A percentile compares a stretch with the other conserved stretches of the same genome.
Evolutionary conservation across 2,329 filamentous ascomycete species (phyloP).

Genomic region (Blastomyces emzantsi): DNA sequence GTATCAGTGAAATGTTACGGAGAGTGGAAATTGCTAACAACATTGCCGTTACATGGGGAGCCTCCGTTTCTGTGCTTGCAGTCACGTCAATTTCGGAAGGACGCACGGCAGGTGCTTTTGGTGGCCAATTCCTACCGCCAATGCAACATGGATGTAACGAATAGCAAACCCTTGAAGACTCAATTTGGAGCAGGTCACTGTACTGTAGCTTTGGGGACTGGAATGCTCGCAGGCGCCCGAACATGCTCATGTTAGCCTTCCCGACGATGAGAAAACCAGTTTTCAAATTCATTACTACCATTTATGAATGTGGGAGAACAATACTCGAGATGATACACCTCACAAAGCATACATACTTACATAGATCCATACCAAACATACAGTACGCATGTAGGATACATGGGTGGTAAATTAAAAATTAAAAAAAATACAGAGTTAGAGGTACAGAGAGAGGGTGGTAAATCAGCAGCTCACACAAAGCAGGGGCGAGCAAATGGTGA

Average conservation of each 20-base stretch:
- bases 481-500: neutral
- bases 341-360: neutral
- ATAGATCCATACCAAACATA: constrained; percentile 3
- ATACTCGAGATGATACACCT: neutral
- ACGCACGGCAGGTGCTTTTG: neutral
- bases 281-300: neutral
- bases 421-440: neutral
- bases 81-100: too few species aligned
- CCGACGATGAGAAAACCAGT: neutral
- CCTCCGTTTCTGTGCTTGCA: neutral
- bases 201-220: neutral
- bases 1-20: neutral
- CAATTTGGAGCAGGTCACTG: neutral
- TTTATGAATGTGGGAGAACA: neutral
- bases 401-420: neutral
- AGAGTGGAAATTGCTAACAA: neutral
- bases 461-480: neutral
- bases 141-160: neutral
- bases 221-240: neutral
- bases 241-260: too few species aligned
- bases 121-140: neutral
- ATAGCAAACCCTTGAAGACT: neutral
- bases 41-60: neutral
- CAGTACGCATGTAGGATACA: constrained; percentile 3
- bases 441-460: neutral